phyloP scores from a whole-genome alignment of 2,329 filamentous ascomycete genomes.

The Xenoacremonium recifei region DNA sequence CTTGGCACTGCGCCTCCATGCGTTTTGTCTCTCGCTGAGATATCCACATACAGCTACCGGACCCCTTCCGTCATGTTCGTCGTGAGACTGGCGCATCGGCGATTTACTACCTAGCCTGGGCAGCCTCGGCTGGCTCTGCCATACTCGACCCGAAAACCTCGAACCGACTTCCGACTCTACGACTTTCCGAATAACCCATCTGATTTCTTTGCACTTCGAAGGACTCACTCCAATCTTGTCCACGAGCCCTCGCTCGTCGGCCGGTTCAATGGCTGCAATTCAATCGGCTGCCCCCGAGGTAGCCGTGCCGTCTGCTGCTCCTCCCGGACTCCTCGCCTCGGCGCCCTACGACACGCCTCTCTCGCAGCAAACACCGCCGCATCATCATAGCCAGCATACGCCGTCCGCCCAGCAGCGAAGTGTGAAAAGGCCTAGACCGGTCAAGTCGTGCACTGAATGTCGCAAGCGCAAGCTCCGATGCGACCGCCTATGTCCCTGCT shows the following conservation, averaged over 20 bases:
- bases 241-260: slow-evolving; percentile 4
- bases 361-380: slow-evolving; percentile 26
- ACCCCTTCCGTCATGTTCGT: slow-evolving; percentile 24
- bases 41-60: too few relatives aligned
- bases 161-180: slow-evolving; percentile 9
- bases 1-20: too few relatives aligned
- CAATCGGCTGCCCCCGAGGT: slow-evolving; percentile 23
- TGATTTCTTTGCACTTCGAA: background rate
- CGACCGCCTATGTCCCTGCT: slow-evolving; percentile 55
- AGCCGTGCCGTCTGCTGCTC: slow-evolving; percentile 15
- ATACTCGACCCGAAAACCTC: slow-evolving; percentile 13
- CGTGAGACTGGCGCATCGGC: slow-evolving; percentile 23
- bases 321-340: slow-evolving; percentile 16
- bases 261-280: slow-evolving; percentile 21
- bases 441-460: slow-evolving; percentile 57
- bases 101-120: slow-evolving; percentile 20
- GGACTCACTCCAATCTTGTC: background rate
- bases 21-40: too few relatives aligned
- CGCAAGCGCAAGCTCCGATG: slow-evolving; percentile 57
- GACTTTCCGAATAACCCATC: slow-evolving; percentile 7
- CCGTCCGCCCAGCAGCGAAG: slow-evolving; percentile 37
- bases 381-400: slow-evolving; percentile 26
- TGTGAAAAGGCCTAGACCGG: slow-evolving; percentile 53
- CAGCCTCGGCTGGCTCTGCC: slow-evolving; percentile 17
- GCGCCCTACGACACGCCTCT: slow-evolving; percentile 22